phyloP scores from a whole-genome alignment of 2,329 filamentous ascomycete genomes.

The Aspergillus tanneri region DNA sequence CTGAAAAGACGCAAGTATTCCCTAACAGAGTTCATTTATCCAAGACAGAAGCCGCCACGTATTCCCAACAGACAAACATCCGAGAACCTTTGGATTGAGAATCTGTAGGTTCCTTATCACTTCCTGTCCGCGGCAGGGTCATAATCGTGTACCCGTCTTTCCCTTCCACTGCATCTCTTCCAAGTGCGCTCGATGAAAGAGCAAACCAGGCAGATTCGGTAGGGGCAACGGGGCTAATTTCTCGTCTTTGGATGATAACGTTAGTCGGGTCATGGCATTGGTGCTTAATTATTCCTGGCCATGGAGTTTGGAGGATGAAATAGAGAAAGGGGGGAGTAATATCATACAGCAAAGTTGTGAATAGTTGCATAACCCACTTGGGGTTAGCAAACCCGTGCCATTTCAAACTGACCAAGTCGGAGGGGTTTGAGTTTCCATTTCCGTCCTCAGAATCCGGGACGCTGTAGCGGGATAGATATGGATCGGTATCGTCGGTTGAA shows the following conservation, averaged over 20 bases:
- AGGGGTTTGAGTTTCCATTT: too few species aligned
- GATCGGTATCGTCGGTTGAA: constrained; percentile 40
- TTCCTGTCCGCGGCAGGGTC: constrained; percentile 12
- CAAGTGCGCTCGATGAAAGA: constrained; percentile 34
- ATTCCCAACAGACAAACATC: constrained; percentile 42
- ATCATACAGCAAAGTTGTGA: constrained; percentile 40
- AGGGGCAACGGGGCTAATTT: constrained; percentile 13
- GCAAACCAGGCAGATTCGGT: constrained; percentile 33
- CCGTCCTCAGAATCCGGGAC: constrained; percentile 35
- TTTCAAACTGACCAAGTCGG: constrained; percentile 38
- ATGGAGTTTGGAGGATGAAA: too few species aligned
- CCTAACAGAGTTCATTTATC: constrained; percentile 9
- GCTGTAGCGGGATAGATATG: constrained; percentile 46
- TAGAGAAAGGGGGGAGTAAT: too few species aligned
- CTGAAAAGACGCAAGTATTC: too few species aligned
- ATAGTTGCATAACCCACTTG: constrained; percentile 41
- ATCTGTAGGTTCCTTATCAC: not conserved
- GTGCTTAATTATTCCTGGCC: not conserved
- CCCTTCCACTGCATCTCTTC: constrained; percentile 39
- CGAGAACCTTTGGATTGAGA: constrained; percentile 6
- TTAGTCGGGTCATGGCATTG: constrained; percentile 14
- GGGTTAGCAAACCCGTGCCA: constrained; percentile 45
- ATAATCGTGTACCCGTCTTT: constrained; percentile 43
- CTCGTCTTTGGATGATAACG: constrained; percentile 19
- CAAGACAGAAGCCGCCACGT: constrained; percentile 29